Evolutionary conservation across 768 basidiomycete species (phyloP), one percentile per base, ranked within the genome.

Genomic region (Suillus bovinus): DNA sequence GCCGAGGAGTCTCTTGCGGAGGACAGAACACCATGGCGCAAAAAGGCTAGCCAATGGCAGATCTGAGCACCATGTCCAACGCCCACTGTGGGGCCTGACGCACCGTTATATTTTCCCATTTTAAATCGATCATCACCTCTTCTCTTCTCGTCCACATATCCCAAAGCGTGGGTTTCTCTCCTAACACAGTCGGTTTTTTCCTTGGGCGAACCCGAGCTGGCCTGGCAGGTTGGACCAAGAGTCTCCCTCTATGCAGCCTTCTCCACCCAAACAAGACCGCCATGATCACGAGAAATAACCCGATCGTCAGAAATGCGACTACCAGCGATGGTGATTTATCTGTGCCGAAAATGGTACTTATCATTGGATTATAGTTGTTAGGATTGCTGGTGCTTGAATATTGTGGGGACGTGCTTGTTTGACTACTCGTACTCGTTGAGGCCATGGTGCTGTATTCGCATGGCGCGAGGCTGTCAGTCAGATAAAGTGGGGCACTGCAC

Each of bases 231-330:
- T 47, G 72, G 52, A 11, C 61, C 63, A 13, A 63, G 16, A 38
- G 5, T 9, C 27, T 27, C 29, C 27, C 36, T 60, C 59, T 76
- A n/a, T 50, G 4, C 11, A 79, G 55, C 55, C 78, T 73, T 63
- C 78, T 71, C 79, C 82, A 83, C 14, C 78, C 80, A 52, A 85
- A 81, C 38, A 84, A 77, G 10, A 77, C 72, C 13, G 83, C 62
- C 76, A 86, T 81, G 0, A 78, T 78, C n/a, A 78, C 71, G 22
- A 75, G 71, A 64, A 87, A 84, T 20, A 89, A 67, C 4, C 83
- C 84, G 33, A 86, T 79, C n/a, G 83, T 82, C 29, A 89, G 73
- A 67, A 87, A 84, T 2, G 82, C 84, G 41, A 87, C 77, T 52
- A 89, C 82, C 65, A 88, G 76, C 7, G 84, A 83, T 0, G 84